Percentiles rank a stretch among this genome's conserved stretches.
Conservation (phyloP, 805 yeast genomes). For the Lipomyces sp. region DNA sequence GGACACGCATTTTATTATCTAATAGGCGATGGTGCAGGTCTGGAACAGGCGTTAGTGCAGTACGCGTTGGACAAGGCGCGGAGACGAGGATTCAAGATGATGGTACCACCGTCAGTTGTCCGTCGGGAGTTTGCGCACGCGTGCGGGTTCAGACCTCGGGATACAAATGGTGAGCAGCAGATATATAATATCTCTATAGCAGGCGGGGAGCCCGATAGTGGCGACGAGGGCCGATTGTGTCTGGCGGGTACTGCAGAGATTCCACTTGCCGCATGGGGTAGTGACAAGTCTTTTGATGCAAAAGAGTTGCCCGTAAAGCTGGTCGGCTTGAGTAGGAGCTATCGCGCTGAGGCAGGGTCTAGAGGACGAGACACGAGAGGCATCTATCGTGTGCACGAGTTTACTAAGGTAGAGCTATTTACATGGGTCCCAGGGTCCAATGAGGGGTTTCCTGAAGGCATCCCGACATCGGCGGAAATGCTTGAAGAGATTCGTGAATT, state of each 20-base stretch:
- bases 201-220: constrained; percentile 41
- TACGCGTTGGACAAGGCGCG: constrained; percentile 74
- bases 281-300: constrained; percentile 54
- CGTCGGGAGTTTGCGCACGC: constrained; percentile 76
- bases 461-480: constrained; percentile 51
- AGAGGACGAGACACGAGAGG: constrained; percentile 93
- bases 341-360: constrained; percentile 96
- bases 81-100: constrained; percentile 66
- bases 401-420: constrained; percentile 91
- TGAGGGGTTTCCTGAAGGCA: constrained; percentile 19
- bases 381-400: constrained; percentile 92
- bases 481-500: constrained; percentile 64
- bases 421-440: constrained; percentile 57
- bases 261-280: constrained; percentile 80
- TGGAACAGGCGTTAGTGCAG: constrained; percentile 89
- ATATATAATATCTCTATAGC: constrained; percentile 65
- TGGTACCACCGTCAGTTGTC: constrained; percentile 85
- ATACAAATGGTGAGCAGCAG: constrained; percentile 82
- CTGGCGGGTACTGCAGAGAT: constrained; percentile 96
- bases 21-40: constrained; percentile 78
- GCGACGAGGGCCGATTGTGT: constrained; percentile 52
- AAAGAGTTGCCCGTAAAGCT: constrained; percentile 58
- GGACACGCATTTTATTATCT: constrained; percentile 91
- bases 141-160: constrained; percentile 95
- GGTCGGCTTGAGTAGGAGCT: constrained; percentile 85